phyloP scores from a whole-genome alignment of 805 yeast species.

The Nematodospora valgi region DNA sequence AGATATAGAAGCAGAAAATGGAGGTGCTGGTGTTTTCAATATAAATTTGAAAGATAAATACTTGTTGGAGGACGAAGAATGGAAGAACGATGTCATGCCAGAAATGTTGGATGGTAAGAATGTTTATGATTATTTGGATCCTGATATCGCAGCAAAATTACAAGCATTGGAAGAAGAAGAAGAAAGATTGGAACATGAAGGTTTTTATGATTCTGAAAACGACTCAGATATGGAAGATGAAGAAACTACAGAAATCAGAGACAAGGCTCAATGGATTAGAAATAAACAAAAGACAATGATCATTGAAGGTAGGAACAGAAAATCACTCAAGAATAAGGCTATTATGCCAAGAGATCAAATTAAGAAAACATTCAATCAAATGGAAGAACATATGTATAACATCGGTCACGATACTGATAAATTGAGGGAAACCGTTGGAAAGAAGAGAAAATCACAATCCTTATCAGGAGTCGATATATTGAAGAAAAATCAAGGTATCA shows the following conservation, averaged over 20 bases:
- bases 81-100: constrained; percentile 98
- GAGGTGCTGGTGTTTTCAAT: constrained; percentile 98
- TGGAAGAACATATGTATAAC: constrained; percentile 87
- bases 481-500: constrained; percentile 49
- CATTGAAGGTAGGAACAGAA: constrained; percentile 81
- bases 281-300: constrained; percentile 93
- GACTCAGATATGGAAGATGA: constrained; percentile 58
- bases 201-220: constrained; percentile 93
- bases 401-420: constrained; percentile 84
- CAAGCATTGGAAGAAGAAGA: constrained; percentile 97
- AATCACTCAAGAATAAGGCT: constrained; percentile 81
- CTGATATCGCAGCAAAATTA: constrained; percentile 89
- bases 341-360: constrained; percentile 88
- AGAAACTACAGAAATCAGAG: constrained; percentile 64
- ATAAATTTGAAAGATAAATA: constrained; percentile 91
- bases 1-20: constrained; percentile 90
- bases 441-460: constrained; percentile 36
- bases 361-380: constrained; percentile 66
- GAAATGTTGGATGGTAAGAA: constrained; percentile 94
- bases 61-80: constrained; percentile 88
- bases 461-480: constrained; percentile 78
- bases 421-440: constrained; percentile 46
- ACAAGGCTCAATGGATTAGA: constrained; percentile 94
- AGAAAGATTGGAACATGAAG: constrained; percentile 88
- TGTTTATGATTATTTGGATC: constrained; percentile 95